phyloP scores from a whole-genome alignment of 768 basidiomycete species.

The Tricholoma hemisulphureum region DNA sequence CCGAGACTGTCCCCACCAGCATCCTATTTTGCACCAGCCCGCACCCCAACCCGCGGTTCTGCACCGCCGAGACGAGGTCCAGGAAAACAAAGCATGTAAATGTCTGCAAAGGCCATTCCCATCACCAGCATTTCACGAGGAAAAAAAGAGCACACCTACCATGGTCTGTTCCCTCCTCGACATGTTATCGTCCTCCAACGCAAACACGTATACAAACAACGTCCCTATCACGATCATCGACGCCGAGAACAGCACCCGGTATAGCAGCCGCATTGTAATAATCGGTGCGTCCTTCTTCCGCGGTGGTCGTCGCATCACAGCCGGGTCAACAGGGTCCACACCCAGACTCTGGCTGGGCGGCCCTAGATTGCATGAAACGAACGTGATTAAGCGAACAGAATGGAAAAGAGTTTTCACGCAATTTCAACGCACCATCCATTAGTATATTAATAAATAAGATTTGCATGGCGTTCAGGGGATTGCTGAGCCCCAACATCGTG shows the following conservation, averaged over 20 bases:
- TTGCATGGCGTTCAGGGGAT: slow-evolving; percentile 97
- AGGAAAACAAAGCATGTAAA: slow-evolving; percentile 97
- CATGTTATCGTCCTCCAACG: slow-evolving; percentile 80
- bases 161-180: slow-evolving; percentile 92
- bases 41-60: slow-evolving; percentile 90
- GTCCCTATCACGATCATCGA: slow-evolving; percentile 89
- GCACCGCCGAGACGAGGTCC: slow-evolving; percentile 91
- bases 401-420: neutral
- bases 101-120: slow-evolving; percentile 53
- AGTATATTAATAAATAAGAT: slow-evolving; percentile 99
- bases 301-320: slow-evolving; percentile 92
- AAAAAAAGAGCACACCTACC: slow-evolving; percentile 49
- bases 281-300: slow-evolving; percentile 89
- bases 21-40: slow-evolving; percentile 83
- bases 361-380: slow-evolving; percentile 46
- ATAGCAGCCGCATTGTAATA: slow-evolving; percentile 69
- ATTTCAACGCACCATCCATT: slow-evolving; percentile 75
- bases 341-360: slow-evolving; percentile 95
- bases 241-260: slow-evolving; percentile 89
- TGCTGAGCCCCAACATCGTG: slow-evolving; percentile 84
- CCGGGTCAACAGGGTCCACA: slow-evolving; percentile 93
- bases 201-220: slow-evolving; percentile 81
- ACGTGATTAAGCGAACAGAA: slow-evolving; percentile 7
- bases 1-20: slow-evolving; percentile 83
- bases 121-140: neutral